Conservation (phyloP, 2,329 filamentous ascomycete species). For the Drechslerella stenobrocha region DNA sequence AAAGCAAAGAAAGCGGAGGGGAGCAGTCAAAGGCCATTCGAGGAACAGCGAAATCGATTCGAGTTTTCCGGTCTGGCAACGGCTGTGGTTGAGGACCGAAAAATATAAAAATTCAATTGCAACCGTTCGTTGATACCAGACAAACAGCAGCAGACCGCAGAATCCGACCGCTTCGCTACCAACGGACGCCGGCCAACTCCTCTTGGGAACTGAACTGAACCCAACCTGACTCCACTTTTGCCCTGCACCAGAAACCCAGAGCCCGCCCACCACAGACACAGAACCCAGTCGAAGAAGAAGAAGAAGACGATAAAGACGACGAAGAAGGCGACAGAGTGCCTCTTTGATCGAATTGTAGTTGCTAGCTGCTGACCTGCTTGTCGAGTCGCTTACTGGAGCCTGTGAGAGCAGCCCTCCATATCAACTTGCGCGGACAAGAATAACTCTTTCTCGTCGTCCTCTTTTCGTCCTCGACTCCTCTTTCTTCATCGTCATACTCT, state of each 20-base stretch:
- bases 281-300: slow-evolving; percentile 2
- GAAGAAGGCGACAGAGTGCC: background rate
- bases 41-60: background rate
- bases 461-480: background rate
- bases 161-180: slow-evolving; percentile 23
- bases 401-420: slow-evolving; percentile 7
- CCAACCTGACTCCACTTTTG: slow-evolving; percentile 25
- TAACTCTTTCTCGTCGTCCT: slow-evolving; percentile 52
- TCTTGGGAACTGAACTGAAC: slow-evolving; percentile 5
- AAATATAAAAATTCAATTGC: slow-evolving; percentile 2
- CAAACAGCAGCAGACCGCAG: background rate
- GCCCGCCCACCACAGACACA: background rate
- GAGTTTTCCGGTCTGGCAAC: too few relatives aligned
- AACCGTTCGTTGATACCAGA: background rate
- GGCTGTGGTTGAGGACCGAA: too few relatives aligned
- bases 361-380: background rate
- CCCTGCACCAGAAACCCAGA: slow-evolving; percentile 16
- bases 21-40: background rate
- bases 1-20: background rate
- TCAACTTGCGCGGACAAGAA: slow-evolving; percentile 51
- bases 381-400: slow-evolving; percentile 11
- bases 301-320: background rate
- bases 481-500: background rate
- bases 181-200: slow-evolving; percentile 8
- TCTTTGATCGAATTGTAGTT: background rate